Percentiles rank a stretch among this genome's conserved stretches.
These are phyloP conservation scores for Diaporthe caulivora DNA, from an alignment of 2,329 filamentous ascomycete genomes.

Conservation along the genomic window DNA sequence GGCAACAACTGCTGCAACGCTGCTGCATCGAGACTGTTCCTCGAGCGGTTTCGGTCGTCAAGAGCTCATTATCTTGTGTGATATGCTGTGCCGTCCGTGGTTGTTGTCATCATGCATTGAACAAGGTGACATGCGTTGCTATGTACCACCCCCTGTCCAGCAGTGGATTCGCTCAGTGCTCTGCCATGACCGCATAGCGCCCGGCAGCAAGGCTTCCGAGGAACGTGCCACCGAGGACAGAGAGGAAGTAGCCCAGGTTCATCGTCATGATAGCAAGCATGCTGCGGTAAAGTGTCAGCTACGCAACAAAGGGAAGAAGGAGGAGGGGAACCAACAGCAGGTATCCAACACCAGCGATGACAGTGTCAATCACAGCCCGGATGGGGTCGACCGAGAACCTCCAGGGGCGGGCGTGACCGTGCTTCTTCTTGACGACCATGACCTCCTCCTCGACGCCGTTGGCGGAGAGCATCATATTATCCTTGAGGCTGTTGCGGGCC, in stretches of 20 bases:
- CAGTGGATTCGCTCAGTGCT: constrained; percentile 55
- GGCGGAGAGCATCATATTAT: constrained; percentile 75
- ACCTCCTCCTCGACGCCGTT: constrained; percentile 88
- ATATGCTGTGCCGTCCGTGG: background rate
- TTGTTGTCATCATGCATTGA: constrained; percentile 17
- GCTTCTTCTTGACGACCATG: constrained; percentile 74
- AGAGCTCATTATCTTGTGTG: background rate
- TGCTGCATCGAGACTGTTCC: constrained; percentile 16
- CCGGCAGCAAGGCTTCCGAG: constrained; percentile 87
- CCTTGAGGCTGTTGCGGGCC: constrained; percentile 70
- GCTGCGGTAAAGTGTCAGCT: constrained; percentile 57
- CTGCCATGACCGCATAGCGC: constrained; percentile 68
- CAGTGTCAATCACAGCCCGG: constrained; percentile 76
- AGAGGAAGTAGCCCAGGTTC: constrained; percentile 84
- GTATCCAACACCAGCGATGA: constrained; percentile 84
- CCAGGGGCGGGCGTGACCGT: constrained; percentile 74
- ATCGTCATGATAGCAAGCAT: constrained; percentile 93
- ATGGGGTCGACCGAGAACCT: constrained; percentile 83
- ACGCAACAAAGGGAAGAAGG: background rate
- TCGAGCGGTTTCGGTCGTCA: background rate
- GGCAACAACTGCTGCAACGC: background rate
- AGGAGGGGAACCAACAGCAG: constrained; percentile 76
- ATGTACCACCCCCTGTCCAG: constrained; percentile 25
- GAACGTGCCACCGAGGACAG: constrained; percentile 81
- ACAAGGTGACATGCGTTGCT: background rate